These are phyloP conservation scores for Penicillium simplicissimum DNA, from an alignment of 495 filamentous ascomycete genomes.

Conservation along the genomic window DNA sequence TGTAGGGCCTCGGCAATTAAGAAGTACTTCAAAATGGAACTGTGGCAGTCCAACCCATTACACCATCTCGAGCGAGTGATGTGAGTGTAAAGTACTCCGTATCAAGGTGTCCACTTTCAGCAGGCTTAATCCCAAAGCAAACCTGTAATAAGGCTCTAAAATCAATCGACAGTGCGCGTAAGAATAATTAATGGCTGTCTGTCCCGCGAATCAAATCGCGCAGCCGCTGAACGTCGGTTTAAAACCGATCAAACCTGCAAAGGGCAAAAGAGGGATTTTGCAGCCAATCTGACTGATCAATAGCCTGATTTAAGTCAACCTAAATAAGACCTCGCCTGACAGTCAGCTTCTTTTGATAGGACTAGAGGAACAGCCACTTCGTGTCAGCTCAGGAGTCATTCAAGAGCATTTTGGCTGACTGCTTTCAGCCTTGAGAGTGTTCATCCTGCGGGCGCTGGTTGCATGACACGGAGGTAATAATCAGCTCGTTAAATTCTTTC, in stretches of 20 bases:
- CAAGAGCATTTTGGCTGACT: neutral
- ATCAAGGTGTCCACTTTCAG: neutral
- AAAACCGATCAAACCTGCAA: too few relatives aligned
- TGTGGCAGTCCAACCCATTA: neutral
- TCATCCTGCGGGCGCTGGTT: neutral
- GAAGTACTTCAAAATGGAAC: too few relatives aligned
- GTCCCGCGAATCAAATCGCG: neutral
- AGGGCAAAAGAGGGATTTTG: neutral
- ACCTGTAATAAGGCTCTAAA: neutral
- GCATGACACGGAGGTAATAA: neutral
- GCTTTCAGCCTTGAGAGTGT: neutral
- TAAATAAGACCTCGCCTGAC: neutral
- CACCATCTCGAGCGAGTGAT: neutral
- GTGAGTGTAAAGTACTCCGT: neutral
- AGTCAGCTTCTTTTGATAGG: neutral
- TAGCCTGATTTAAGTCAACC: neutral
- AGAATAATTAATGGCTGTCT: neutral
- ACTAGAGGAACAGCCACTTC: neutral
- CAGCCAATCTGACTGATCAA: neutral
- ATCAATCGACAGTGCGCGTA: neutral
- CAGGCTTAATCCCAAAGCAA: neutral
- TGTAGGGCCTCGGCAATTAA: too few relatives aligned
- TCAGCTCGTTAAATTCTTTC: neutral
- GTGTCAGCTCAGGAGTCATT: neutral
- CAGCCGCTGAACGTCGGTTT: neutral